Percentiles rank a stretch among this genome's conserved stretches.
Conservation (phyloP, 2,329 filamentous ascomycete species). For the Sporothrix inflata region DNA sequence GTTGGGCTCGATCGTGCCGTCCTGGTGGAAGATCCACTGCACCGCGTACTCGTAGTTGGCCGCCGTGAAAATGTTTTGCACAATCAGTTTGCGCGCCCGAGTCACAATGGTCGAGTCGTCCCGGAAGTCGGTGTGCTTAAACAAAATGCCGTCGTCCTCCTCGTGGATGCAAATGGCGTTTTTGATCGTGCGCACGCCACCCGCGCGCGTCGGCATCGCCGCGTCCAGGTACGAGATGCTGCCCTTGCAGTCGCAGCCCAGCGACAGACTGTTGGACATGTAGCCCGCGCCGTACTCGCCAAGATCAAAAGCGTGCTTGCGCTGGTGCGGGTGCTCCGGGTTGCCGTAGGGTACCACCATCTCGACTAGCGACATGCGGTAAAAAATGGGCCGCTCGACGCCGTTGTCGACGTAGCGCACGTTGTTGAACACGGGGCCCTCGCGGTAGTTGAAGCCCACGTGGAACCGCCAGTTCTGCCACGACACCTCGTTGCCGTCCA, state of each 20-base stretch:
- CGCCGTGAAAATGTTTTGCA: conserved; percentile 91
- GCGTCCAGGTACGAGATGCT: conserved; percentile 91
- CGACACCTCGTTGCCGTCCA: conserved; percentile 66
- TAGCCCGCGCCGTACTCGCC: conserved; percentile 76
- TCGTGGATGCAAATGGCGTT: conserved; percentile 96
- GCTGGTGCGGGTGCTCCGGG: conserved; percentile 76
- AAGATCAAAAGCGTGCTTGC: conserved; percentile 80
- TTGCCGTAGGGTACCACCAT: conserved; percentile 94
- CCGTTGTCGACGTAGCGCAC: conserved; percentile 88
- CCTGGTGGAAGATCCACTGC: conserved; percentile 56
- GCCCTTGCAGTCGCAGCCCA: conserved; percentile 87
- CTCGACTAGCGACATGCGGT: conserved; percentile 84
- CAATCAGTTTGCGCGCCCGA: conserved; percentile 79
- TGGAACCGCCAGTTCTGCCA: conserved; percentile 97
- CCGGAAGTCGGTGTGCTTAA: conserved; percentile 93
- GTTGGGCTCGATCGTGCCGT: conserved; percentile 88
- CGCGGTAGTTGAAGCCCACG: conserved; percentile 92
- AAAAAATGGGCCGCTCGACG: conserved; percentile 77
- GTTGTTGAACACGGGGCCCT: conserved; percentile 88
- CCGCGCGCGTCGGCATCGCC: conserved; percentile 76
- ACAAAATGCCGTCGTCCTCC: conserved; percentile 86
- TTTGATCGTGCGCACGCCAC: conserved; percentile 76
- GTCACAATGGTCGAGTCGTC: conserved; percentile 86
- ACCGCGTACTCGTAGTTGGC: conserved; percentile 88
- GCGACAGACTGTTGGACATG: conserved; percentile 76